A percentile compares a stretch with the other conserved stretches of the same genome.
phyloP scores from a whole-genome alignment of 176 grass and related monocot genomes.

The Zoysia pacifica region DNA sequence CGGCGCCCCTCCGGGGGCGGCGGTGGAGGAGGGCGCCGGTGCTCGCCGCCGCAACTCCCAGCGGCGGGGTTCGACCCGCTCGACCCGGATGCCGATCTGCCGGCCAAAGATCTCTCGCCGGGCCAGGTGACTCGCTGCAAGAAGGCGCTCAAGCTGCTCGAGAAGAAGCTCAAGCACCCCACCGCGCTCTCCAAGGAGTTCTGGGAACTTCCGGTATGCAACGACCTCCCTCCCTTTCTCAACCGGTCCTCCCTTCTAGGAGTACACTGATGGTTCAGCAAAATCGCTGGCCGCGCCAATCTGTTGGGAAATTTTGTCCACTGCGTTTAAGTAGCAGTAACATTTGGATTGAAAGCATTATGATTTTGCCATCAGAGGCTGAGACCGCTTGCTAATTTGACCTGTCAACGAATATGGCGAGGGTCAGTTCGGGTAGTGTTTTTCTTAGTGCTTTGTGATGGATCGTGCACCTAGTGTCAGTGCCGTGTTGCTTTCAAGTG shows the following conservation, averaged over 20 bases:
- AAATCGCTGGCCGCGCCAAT: not conserved
- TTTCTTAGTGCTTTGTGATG: not conserved
- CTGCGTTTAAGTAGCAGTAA: not conserved
- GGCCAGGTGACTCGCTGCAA: constrained; percentile 51
- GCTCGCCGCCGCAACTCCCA: not conserved
- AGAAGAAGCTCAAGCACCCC: constrained; percentile 49
- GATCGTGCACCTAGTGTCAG: not conserved
- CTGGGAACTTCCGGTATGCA: constrained; percentile 51
- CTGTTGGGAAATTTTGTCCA: not conserved
- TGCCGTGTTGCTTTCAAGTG: constrained; percentile 32
- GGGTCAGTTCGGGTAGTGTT: not conserved
- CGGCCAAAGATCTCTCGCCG: not conserved
- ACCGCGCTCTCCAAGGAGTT: constrained; percentile 50
- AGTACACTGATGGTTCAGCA: too few relatives aligned
- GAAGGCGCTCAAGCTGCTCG: constrained; percentile 53
- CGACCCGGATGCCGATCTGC: constrained; percentile 20
- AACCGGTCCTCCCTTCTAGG: too few relatives aligned
- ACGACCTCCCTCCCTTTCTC: not conserved
- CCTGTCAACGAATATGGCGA: not conserved
- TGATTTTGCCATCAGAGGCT: not conserved
- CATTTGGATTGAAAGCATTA: not conserved
- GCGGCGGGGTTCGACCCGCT: constrained; percentile 11
- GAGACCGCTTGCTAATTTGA: not conserved
- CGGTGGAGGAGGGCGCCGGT: not conserved
- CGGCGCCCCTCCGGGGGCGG: not conserved